Base-by-base conservation (phyloP, 106 monocot species). In the Dendrobium catenatum region DNA sequence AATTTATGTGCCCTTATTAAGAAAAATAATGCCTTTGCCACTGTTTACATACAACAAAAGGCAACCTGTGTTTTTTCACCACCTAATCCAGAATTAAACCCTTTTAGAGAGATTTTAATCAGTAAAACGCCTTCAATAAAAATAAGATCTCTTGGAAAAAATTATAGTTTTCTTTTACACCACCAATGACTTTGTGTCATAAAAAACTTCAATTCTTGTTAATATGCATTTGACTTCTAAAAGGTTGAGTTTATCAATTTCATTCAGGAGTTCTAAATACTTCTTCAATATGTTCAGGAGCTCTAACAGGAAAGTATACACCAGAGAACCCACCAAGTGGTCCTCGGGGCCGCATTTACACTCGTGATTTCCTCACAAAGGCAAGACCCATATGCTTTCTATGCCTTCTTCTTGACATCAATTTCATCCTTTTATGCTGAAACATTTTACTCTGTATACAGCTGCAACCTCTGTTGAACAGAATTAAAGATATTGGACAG, bases 321-420 rank as follows among this genome's bases (percentile, higher is more conserved):
- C 90, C 95, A 44, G 83, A 89, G 72, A 99, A 99, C 78, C 91
- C 90, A 40, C 99, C 99, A 44, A 93, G 81, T 58, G 99, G 99
- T 9, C 99, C 99, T 27, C 84, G 99, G n/a, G 89, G 95, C 11
- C 82, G 81, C 29, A 93, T 99, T n/a, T 99, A 99, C 83, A 99
- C 99, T 59, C 82, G 90, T 4, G 93, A 89, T 37, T 83, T 91
- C 72, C 93, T 99, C 42, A 82, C 80, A n/a, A 95, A 91, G 88
- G 95, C 56, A 86, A 80, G 84, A 64, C 80, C 19, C 68, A 46
- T 73, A 5, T 40, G 59, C 4, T 19, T 43, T 72, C 29, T 51
- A 33, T 31, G 55, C 15, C 41, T 44, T 48, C 16, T 55, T 79
- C 16, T 55, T 79, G 3, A 29, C 72, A 64, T 5, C 46, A 55